Evolutionary conservation across 345 rosid genomes (phyloP), one percentile per base, ranked within the genome.

Genomic region (Eucalyptus marginata): DNA sequence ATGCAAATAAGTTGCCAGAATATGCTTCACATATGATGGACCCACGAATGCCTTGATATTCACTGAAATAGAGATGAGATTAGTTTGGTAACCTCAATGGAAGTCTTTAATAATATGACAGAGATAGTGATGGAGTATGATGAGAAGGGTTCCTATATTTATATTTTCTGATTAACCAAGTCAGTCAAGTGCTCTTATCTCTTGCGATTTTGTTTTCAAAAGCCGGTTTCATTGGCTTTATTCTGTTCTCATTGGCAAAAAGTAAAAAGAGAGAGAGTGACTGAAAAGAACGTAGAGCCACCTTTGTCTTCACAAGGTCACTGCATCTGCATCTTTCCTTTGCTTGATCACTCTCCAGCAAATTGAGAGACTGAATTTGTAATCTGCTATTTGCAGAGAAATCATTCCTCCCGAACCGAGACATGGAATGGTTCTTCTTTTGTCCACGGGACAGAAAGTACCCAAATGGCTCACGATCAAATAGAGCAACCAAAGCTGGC

Each of bases 371-470:
- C 84, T 68, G 83, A 49, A 49, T 59, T 14, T 66, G 29, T 59
- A 13, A n/a, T 8, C 25, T 80, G 40, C n/a, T 56, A 43, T 51
- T 86, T 90, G 90, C 94, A 96, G 98, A 95, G 88, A 96, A 94
- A 88, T 96, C 99, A 1, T 96, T 96, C 92, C 97, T 97, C 86
- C 96, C 97, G 1, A 93, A 89, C 47, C 92, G 96, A 89, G 98
- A 97, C 89, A 90, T 93, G 97, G 97, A 96, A 88, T 96, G 99
- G 99, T 97, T 96, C 95, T 97, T 97, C 93, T 97, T 96, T 93
- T 95, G 96, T 89, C 96, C 95, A 10, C 91, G 98, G 87, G 99
- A 97, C 89, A 91, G 95, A 89, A 96, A 97, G 92, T 96, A 96
- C 89, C 97, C 97, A 1, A 97, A 96, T 87, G 99, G 97, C 49